Conservation (phyloP, 257 asterid genomes). For the Cynanchum wilfordii region DNA sequence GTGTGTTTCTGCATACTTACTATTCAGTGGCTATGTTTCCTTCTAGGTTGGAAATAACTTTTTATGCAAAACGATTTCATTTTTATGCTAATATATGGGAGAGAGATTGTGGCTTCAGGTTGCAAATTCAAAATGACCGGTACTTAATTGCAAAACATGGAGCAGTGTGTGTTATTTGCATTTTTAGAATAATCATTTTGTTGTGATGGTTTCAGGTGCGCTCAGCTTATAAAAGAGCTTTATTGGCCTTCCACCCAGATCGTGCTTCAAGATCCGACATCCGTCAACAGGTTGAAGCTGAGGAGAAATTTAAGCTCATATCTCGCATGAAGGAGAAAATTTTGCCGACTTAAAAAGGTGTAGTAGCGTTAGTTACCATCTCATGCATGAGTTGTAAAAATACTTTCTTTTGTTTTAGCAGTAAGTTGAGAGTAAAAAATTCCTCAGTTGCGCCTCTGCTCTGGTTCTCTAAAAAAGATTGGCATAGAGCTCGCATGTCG, state of each 20-base stretch:
- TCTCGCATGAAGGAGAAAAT: conserved; percentile 74
- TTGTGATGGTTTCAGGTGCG: conserved; percentile 51
- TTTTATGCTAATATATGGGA: not conserved
- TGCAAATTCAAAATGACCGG: not conserved
- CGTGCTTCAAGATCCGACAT: conserved; percentile 62
- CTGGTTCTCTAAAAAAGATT: not conserved
- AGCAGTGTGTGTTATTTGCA: not conserved
- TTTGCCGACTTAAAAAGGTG: not conserved
- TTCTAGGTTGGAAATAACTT: not conserved
- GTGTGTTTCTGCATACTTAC: no score
- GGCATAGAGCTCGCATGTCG: not conserved
- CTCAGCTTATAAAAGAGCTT: conserved; percentile 67
- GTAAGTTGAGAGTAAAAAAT: not conserved
- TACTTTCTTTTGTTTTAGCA: not conserved
- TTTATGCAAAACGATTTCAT: not conserved
- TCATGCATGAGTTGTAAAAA: not conserved
- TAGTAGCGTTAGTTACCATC: no score
- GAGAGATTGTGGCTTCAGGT: not conserved
- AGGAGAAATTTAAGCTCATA: conserved; percentile 91
- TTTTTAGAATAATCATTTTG: not conserved
- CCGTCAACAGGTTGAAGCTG: conserved; percentile 81
- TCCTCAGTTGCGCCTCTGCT: not conserved
- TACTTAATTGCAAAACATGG: not conserved
- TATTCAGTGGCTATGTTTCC: no score
- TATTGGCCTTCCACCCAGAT: conserved; percentile 82